phyloP scores from a whole-genome alignment of 2,329 filamentous ascomycete species.

The Diatrype stigma region DNA sequence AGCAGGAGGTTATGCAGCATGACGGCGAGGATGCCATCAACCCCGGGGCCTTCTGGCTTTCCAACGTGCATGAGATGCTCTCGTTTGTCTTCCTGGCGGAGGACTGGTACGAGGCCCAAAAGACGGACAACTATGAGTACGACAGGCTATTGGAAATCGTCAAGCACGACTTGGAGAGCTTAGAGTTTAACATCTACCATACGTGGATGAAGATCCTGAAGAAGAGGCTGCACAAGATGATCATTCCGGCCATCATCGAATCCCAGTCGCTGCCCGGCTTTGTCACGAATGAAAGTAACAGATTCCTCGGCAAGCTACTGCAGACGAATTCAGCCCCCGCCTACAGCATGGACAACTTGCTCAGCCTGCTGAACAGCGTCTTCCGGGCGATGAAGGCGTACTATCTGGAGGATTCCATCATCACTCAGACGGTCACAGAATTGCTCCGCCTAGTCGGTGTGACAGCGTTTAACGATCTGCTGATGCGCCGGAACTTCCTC shows the following conservation, averaged over 20 bases:
- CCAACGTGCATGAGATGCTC: slow-evolving; percentile 99
- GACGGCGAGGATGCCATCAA: slow-evolving; percentile 97
- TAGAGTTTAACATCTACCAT: slow-evolving; percentile 99
- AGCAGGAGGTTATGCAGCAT: slow-evolving; percentile 98
- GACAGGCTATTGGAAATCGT: slow-evolving; percentile 96
- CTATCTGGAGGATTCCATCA: slow-evolving; percentile 93
- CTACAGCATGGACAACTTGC: slow-evolving; percentile 99
- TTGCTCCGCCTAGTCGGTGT: slow-evolving; percentile 89
- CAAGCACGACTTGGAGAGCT: slow-evolving; percentile 95
- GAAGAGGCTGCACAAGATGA: slow-evolving; percentile 99
- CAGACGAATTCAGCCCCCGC: slow-evolving; percentile 85
- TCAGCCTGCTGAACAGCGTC: slow-evolving; percentile 92
- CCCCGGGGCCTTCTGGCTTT: slow-evolving; percentile 96
- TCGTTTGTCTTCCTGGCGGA: slow-evolving; percentile 99
- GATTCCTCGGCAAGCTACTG: slow-evolving; percentile 95
- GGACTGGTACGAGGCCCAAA: slow-evolving; percentile 99
- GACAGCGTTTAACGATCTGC: slow-evolving; percentile 94
- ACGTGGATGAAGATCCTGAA: slow-evolving; percentile 99
- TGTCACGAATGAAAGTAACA: slow-evolving; percentile 96
- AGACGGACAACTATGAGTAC: slow-evolving; percentile 99
- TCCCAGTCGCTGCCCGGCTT: slow-evolving; percentile 97
- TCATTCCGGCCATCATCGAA: slow-evolving; percentile 98
- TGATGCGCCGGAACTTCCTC: slow-evolving; percentile 97
- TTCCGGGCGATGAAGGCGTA: slow-evolving; percentile 99
- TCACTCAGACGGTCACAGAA: slow-evolving; percentile 93